phyloP scores from a whole-genome alignment of 345 rosid genomes.

The Camelina hispida region DNA sequence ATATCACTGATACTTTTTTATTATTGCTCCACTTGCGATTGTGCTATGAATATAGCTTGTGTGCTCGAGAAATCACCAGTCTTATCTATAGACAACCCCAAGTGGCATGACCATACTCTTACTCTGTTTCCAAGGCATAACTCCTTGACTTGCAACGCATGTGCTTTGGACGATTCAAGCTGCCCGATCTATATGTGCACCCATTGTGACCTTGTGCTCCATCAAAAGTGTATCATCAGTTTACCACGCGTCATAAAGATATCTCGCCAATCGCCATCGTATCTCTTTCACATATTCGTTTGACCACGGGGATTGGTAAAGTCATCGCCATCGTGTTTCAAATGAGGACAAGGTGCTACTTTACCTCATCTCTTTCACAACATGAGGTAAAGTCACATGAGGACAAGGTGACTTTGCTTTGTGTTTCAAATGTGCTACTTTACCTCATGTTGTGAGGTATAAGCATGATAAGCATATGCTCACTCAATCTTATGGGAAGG shows the following conservation, averaged over 20 bases:
- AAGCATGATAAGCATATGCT: constrained; percentile 21
- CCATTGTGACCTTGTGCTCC: background rate
- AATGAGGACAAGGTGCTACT: too few species aligned
- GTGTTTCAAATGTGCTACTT: background rate
- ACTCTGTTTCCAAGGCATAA: background rate
- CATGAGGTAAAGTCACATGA: too few species aligned
- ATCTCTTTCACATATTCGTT: background rate
- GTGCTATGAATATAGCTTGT: background rate
- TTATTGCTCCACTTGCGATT: background rate
- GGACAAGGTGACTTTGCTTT: constrained; percentile 1
- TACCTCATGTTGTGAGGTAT: constrained; percentile 3
- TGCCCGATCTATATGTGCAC: background rate
- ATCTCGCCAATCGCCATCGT: constrained; percentile 20
- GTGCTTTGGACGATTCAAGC: constrained; percentile 12
- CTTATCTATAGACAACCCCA: background rate
- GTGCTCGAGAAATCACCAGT: too few species aligned
- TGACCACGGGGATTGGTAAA: background rate
- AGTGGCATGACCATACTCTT: constrained; percentile 8
- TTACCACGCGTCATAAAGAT: constrained; percentile 4
- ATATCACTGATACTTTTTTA: too few species aligned
- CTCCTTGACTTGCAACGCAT: background rate
- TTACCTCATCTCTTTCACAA: too few species aligned
- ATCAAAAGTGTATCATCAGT: background rate
- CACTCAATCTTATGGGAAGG: background rate
- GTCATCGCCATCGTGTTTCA: too few species aligned